Evolutionary conservation across 1,284 basidiomycete species (phyloP), one percentile per base, ranked within the genome.

Genomic region (Trichosporon sp.): DNA sequence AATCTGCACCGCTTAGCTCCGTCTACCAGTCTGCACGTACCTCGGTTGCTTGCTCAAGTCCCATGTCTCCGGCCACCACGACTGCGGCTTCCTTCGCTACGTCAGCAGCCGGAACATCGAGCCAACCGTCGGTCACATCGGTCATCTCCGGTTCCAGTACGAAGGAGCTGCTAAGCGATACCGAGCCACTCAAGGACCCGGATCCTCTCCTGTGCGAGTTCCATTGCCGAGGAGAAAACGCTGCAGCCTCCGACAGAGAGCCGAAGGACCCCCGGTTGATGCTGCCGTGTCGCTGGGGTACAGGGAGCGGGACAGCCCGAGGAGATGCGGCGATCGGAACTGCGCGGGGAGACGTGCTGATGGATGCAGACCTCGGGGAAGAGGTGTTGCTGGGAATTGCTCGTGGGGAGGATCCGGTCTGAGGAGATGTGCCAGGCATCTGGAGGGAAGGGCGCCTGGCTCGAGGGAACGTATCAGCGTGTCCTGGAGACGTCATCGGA

Each of bases 41-140:
- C 27, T 78, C 77, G 1, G 77, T 78, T n/a, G 77, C 79, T 70
- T 77, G 70, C 62, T 79, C 77, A 21, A 79, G 75, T 0, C 73
- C 75, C 53, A 69, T 72, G 60, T 72, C 72, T 1, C 74, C 75
- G 1, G 67, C 32, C 4, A 72, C 56, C 12, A 60, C 64, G 53
- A 53, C 38, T 1, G 35, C 70, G 3, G 35, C n/a, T 2, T 42
- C 65, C 23, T 64, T 56, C 11, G 64, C 64, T 1, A 73, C 44
- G 12, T 72, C 68, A 4, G 53, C 67, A 1, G 73, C 67, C 2
- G 64, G 71, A 6, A 71, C 62, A 9, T 74, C 71, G 13, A 80
- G 72, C 78, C 78, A 80, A 21, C 56, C 63, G 62, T 73, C 72
- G 13, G 70, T 47, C n/a, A 64, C 64, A 21, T 73, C 72, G 3